Conservation (phyloP, 2,329 filamentous ascomycete species). For the Fusarium pilosicola region DNA sequence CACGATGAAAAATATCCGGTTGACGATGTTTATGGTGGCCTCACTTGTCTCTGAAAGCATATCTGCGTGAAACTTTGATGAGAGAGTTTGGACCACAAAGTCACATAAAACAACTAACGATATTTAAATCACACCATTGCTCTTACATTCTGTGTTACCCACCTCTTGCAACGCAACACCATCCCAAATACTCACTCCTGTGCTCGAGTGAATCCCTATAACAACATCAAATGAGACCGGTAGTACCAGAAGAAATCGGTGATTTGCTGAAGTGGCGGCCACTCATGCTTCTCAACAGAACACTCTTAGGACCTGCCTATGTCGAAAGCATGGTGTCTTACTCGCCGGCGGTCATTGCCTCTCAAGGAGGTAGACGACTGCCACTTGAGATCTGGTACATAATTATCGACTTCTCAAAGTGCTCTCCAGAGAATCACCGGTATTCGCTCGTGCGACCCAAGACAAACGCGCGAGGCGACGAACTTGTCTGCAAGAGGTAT, state of each 20-base stretch:
- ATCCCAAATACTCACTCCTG: fast-evolving
- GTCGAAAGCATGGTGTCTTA: not conserved
- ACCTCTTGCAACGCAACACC: not conserved
- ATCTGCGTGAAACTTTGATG: not conserved
- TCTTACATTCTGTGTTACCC: not conserved
- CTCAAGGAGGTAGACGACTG: not conserved
- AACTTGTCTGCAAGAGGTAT: not conserved
- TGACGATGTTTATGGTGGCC: not conserved
- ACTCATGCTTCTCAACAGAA: not conserved
- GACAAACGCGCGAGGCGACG: fast-evolving
- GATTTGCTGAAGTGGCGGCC: not conserved
- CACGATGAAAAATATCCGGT: not conserved
- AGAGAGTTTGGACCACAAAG: not conserved
- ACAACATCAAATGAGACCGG: not conserved
- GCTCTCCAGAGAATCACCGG: fast-evolving
- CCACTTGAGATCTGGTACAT: not conserved
- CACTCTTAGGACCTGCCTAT: not conserved
- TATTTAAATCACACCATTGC: not conserved
- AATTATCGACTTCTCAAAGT: not conserved
- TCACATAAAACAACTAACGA: not conserved
- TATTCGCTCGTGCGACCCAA: not conserved
- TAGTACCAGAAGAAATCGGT: not conserved
- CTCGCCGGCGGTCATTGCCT: not conserved
- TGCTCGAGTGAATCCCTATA: too few relatives aligned
- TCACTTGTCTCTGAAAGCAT: not conserved